phyloP scores from a whole-genome alignment of 192 early-diverging fungal genomes.

The Endogone sp. region DNA sequence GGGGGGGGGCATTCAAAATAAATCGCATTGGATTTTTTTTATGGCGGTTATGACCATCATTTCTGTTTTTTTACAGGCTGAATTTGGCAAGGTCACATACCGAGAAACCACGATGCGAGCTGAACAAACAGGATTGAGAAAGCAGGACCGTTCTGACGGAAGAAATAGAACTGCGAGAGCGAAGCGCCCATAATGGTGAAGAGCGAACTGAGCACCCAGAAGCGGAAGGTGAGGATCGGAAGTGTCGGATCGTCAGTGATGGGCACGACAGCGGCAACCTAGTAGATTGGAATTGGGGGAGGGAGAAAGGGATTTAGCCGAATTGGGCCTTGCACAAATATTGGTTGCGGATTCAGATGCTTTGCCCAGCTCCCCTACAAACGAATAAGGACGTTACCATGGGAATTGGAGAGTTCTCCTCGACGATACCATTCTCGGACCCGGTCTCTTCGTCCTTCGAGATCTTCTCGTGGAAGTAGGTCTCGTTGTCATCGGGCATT shows the following conservation, averaged over 20 bases:
- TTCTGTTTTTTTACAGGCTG: too few relatives aligned
- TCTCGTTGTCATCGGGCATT: not conserved
- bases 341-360: too few relatives aligned
- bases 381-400: not conserved
- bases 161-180: slow-evolving; percentile 35
- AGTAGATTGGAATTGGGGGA: not conserved
- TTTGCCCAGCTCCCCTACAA: not conserved
- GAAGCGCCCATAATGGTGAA: slow-evolving; percentile 31
- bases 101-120: slow-evolving; percentile 24
- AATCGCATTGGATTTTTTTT: not conserved
- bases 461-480: not conserved
- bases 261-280: not conserved
- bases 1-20: not conserved
- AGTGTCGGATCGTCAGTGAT: slow-evolving; percentile 26
- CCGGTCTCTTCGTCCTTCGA: not conserved
- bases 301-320: not conserved
- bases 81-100: too few relatives aligned
- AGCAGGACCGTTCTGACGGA: slow-evolving; percentile 22
- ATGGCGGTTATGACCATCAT: too few relatives aligned
- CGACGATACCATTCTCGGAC: not conserved
- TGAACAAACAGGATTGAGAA: slow-evolving; percentile 34
- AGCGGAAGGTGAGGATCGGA: slow-evolving; percentile 44
- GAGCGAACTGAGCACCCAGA: slow-evolving; percentile 42
- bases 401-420: not conserved
- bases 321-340: too few relatives aligned